Base-by-base conservation (phyloP, 805 yeast genomes). In the Wickerhamomyces kurtzmanii region DNA sequence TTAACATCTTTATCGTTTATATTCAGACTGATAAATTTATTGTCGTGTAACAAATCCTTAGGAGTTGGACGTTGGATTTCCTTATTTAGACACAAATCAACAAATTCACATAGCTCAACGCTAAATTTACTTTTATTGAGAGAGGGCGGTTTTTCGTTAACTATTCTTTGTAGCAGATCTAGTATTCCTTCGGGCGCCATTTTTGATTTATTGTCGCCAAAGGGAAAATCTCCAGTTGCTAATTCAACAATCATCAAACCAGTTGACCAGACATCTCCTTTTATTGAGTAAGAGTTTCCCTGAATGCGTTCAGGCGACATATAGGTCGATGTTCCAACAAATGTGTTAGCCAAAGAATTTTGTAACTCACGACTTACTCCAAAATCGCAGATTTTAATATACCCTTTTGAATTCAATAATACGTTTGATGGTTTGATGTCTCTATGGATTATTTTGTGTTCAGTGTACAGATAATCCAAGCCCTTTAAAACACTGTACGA, bases 261-360 rank as follows among this genome's bases (percentile, higher is more conserved):
- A 39, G 87, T 58, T 1, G 96, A 85, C 99, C 99, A 91, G 9
- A 91, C 89, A 51, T 91, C 99, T 21, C 94, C 89, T 41, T 87
- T 86, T n/a, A 87, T 78, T 7, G 94, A 81, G 55, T 91, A 91
- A 8, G 78, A 77, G 23, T 83, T 84, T 12, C 99, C 99, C 55
- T 86, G 95, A 31, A 91, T 89, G 37, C 99, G 68, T 45, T 91
- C 99, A 1, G 99, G 99, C 2, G 95, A 82, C 93, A 91, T 91
- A 50, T 91, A 91, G 1, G 94, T 85, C 1, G 96, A 85, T 0
- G 99, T 91, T 1, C 99, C 99, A 8, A 91, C 97, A 62, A 91
- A 91, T 0, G 98, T 91, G 45, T 91, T 96, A 0, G 96, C 98
- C 33, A 91, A 70, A 1, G 98, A 91, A 53, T 89, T 86, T 31